Evolutionary conservation across 2,329 filamentous ascomycete species (phyloP).

Genomic region (Cordyceps javanica): DNA sequence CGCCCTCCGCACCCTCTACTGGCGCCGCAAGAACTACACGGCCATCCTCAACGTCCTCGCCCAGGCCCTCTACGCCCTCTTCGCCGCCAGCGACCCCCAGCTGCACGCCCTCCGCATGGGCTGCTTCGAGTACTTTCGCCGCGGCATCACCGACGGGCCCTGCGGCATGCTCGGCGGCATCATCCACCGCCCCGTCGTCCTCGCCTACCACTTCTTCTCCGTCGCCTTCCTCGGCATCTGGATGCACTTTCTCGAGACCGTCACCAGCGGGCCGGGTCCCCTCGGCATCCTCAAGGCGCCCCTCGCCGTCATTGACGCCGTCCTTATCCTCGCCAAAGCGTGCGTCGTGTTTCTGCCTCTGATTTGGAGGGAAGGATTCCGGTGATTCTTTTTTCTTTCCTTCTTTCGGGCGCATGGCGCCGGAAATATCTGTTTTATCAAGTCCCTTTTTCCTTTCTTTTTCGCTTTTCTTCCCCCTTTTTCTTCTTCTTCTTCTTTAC

Average conservation of each 20-base stretch:
- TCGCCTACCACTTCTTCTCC: slow-evolving; percentile 90
- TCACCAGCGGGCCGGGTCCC: slow-evolving; percentile 25
- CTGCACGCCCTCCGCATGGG: slow-evolving; percentile 77
- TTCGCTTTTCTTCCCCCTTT: too few species aligned
- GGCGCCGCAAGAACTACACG: slow-evolving; percentile 74
- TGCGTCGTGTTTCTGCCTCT: slow-evolving; percentile 78
- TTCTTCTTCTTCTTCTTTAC: too few species aligned
- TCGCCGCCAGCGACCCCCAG: slow-evolving; percentile 74
- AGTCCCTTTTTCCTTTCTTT: too few species aligned
- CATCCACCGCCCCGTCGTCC: slow-evolving; percentile 66
- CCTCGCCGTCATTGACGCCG: slow-evolving; percentile 55
- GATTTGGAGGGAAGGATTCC: slow-evolving; percentile 58
- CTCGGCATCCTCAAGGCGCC: slow-evolving; percentile 44
- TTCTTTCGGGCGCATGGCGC: background rate
- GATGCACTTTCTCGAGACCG: slow-evolving; percentile 40
- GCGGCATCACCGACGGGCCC: slow-evolving; percentile 69
- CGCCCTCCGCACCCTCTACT: slow-evolving; percentile 75
- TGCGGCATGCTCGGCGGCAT: slow-evolving; percentile 77
- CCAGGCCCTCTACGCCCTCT: slow-evolving; percentile 84
- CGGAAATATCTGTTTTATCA: background rate
- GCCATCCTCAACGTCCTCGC: slow-evolving; percentile 97
- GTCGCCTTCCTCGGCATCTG: slow-evolving; percentile 87
- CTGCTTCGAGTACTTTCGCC: slow-evolving; percentile 89
- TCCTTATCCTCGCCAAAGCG: slow-evolving; percentile 73
- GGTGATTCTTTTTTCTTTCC: slow-evolving; percentile 16